Evolutionary conservation across 371 early-diverging fungal genomes (phyloP), one percentile per base, ranked within the genome.

Genomic region (Circinella minor): DNA sequence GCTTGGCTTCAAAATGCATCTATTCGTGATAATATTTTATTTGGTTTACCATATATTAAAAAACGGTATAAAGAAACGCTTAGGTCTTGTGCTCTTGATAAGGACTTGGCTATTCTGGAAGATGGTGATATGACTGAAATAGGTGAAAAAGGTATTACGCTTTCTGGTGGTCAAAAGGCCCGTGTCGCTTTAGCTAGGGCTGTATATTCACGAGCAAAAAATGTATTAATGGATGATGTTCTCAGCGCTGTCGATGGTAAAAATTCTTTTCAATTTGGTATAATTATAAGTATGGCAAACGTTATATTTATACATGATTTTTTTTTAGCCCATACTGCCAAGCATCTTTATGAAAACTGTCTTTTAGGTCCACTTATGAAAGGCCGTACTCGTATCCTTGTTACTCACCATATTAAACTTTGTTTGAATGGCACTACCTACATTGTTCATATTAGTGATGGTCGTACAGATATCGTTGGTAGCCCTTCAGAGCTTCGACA

Each of bases 91-190:
- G 85, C 87, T 55, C 71, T 88, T 34, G 72, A 71, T 8, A 82
- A 81, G n/a, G 88, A 88, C 60, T 55, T 88, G n/a, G 71, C 73
- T 1, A 77, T 78, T 55, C 77, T 99, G 9, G 87, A 89, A 36
- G 90, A 91, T 62, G 97, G 96, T 43, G 98, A 98, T 72, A 65
- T 83, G 77, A 98, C 98, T 0, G 95, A 96, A 82, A 91, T 97
- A 72, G 98, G 98, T 18, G 97, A 96, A 77, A 90, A 90, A 55
- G 93, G 93, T 9, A 88, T 92, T 55, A 90, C 92, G 4, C 78
- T 93, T 10, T 89, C 89, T 14, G 93, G 92, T 64, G 92, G 93
- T 20, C 93, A 92, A 73, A 91, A 91, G 72, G 92, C 92, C 61
- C 91, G 93, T 73, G 91, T 95, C 10, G 82, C 92, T 0, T 76